Percentiles rank a stretch among this genome's conserved stretches.
Conservation (phyloP, 108 stramenopile genomes). For the Skeletonema grethae region DNA sequence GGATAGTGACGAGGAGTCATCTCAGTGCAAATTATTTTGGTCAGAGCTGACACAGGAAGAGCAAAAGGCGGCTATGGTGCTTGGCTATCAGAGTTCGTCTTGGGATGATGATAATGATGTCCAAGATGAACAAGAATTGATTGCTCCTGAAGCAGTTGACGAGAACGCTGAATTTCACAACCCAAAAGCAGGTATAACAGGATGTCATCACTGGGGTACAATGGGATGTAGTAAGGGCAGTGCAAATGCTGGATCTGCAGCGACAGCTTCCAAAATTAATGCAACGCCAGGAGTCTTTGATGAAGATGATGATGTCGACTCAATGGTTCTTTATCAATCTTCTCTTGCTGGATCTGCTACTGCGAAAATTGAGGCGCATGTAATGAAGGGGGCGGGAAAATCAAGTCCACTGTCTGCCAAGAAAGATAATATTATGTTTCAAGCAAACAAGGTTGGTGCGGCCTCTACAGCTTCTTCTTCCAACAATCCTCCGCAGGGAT, state of each 20-base stretch:
- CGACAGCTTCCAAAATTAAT: conserved; percentile 13
- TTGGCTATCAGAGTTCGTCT: conserved; percentile 1
- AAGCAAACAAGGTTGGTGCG: not conserved
- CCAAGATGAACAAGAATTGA: not conserved
- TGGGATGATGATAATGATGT: not conserved
- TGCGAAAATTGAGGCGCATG: conserved; percentile 27
- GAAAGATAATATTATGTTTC: conserved; percentile 3
- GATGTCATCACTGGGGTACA: conserved; percentile 22
- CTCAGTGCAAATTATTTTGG: conserved; percentile 2
- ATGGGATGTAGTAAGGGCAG: conserved; percentile 41
- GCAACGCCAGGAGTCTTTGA: not conserved
- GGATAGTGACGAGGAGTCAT: not conserved
- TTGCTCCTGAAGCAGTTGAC: not conserved
- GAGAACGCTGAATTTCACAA: not conserved
- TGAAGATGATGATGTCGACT: conserved; percentile 9
- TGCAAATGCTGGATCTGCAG: conserved; percentile 5
- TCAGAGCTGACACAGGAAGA: not conserved
- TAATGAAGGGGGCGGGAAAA: not conserved
- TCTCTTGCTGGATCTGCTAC: conserved; percentile 40
- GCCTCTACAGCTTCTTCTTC: not conserved
- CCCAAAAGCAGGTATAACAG: not conserved
- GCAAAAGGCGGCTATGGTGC: conserved; percentile 4
- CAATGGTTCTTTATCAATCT: conserved; percentile 1
- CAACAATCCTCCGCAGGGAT: conserved; percentile 45
- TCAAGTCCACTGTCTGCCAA: conserved; percentile 2